These are phyloP conservation scores for Inga leiocalycina DNA, from an alignment of 306 rosid species.

Conservation along the genomic window DNA sequence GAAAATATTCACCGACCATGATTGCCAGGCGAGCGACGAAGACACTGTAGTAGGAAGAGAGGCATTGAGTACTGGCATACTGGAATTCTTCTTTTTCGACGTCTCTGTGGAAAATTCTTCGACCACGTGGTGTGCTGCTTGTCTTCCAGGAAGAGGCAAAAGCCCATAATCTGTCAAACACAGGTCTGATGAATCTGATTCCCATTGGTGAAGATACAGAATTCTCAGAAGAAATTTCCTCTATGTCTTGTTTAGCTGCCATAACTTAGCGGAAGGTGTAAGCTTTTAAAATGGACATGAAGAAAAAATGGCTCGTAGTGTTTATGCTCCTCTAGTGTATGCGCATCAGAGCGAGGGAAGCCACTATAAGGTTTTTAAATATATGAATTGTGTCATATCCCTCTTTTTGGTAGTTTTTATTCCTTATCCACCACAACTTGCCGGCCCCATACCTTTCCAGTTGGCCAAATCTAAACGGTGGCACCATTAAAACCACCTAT, in stretches of 20 bases:
- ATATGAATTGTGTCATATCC: conserved; percentile 57
- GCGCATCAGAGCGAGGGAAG: conserved; percentile 42
- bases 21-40: conserved; percentile 95
- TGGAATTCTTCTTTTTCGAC: conserved; percentile 90
- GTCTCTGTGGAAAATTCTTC: conserved; percentile 78
- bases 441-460: background rate
- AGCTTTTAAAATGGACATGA: conserved; percentile 35
- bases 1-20: conserved; percentile 68
- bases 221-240: conserved; percentile 41
- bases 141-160: conserved; percentile 51
- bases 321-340: conserved; percentile 22
- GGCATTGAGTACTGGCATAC: conserved; percentile 66
- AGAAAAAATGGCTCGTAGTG: conserved; percentile 18
- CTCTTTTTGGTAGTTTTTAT: conserved; percentile 58
- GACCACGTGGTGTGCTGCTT: conserved; percentile 44
- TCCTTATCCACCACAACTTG: conserved; percentile 51
- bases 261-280: conserved; percentile 21
- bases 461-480: conserved; percentile 35
- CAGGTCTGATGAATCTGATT: conserved; percentile 40
- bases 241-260: conserved; percentile 30
- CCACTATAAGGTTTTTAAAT: conserved; percentile 34
- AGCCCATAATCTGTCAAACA: conserved; percentile 57
- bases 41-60: conserved; percentile 94
- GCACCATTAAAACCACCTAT: conserved; percentile 21
- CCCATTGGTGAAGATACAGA: conserved; percentile 61